Base-by-base conservation (phyloP, 176 grass and related monocot species). In the Aegilops longissima region DNA sequence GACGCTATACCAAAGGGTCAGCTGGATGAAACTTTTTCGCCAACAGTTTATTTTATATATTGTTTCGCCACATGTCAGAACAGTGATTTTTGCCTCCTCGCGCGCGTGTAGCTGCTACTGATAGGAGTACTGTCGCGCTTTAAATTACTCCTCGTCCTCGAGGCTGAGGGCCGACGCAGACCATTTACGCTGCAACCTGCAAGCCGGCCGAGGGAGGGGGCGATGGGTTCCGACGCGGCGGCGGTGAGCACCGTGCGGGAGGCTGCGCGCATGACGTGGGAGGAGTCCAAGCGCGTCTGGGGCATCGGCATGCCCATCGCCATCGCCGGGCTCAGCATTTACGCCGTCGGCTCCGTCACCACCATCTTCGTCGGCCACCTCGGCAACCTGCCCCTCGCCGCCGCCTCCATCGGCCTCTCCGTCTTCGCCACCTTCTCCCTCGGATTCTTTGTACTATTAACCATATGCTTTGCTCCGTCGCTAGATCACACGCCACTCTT, bases 321-420 rank as follows among this genome's bases (percentile, higher is more conserved):
- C 12, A 66, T 66, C 63, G 63, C 63, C 63, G 29, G 25, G 25
- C 4, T 66, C 63, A 66, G 63, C 63, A 66, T 13, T 5, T 66
- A 66, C 12, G 5, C 63, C 12, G 63, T 66, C 63, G 29, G 2
- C 63, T 5, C 25, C 12, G 63, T 66, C 63, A 66, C 63, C 12
- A 66, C 12, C 25, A 66, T 66, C 25, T 66, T 66, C 63, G 63
- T 66, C 25, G 63, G 63, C 63, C 63, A 66, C 63, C 63, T 66
- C 12, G 63, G 63, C 63, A 66, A 66, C 63, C 63, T 66, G 25
- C 63, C 63, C 63, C 63, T 66, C 63, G 63, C 63, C 63, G 63
- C 63, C 63, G 63, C 63, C n/a, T 66, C 63, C 63, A 66, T 66
- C 63, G 63, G 63, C 63, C 63, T 66, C 63, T 66, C 63, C 63